Base-by-base conservation (phyloP, 805 yeast genomes). In the Pichia deserticola region DNA sequence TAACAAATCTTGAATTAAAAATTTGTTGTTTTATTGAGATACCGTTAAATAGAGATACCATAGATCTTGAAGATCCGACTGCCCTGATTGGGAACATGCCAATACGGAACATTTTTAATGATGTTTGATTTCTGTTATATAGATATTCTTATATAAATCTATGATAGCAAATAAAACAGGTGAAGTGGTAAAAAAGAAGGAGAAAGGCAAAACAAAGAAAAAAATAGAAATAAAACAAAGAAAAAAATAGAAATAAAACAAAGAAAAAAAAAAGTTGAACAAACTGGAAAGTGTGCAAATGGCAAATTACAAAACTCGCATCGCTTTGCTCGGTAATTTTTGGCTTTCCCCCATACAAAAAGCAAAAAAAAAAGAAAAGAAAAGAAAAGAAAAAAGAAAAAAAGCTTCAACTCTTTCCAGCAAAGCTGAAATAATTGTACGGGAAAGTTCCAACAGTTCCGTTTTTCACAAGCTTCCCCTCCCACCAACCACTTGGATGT, bases 401-500 rank as follows among this genome's bases (percentile, higher is more conserved):
- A 36, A 44, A 7, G 8, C 11, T 13, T n/a, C n/a, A 29, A n/a
- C 27, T n/a, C 32, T 37, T 12, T 12, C 12, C 36, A 7, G 25
- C 20, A 38, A 48, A 51, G 3, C 36, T 41, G 30, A 54, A 51
- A 36, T 75, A 75, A 48, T 77, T 77, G 35, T 64, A 62, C 5
- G 82, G 82, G 50, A 77, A 72, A 45, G 66, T 53, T 0, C 82
- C 82, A 7, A 58, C 53, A 5, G 55, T 51, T 1, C 77, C 78
- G 42, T 71, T 69, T 29, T 48, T 45, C 8, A 69, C 63, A 42
- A 54, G 53, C 42, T 59, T 58, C 12, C 80, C 81, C 49, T 66
- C 64, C 81, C 81, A 77, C 82, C 82, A 77, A 32, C 72, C 72
- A 2, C 66, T 63, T 32, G 64, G 68, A 11, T 59, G 59, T 41